A percentile compares a stretch with the other conserved stretches of the same genome.
phyloP scores from a whole-genome alignment of 306 rosid species.

The Senna tora region DNA sequence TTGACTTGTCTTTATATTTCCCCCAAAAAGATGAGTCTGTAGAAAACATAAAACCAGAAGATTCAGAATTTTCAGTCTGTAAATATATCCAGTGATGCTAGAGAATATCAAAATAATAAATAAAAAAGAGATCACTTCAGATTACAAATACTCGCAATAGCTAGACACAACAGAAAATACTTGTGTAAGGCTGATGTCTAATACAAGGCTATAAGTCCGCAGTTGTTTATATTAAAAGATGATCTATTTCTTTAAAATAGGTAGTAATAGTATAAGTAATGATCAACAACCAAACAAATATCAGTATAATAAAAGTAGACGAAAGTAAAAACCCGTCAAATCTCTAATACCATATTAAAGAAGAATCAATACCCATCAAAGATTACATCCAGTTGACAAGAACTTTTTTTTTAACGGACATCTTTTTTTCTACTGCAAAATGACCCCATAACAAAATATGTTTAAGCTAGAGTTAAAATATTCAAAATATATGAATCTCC shows the following conservation, averaged over 20 bases:
- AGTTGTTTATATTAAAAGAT: not conserved
- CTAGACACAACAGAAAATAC: not conserved
- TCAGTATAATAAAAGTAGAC: not conserved
- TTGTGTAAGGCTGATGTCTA: no score
- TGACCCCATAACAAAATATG: no score
- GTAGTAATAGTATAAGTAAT: not conserved
- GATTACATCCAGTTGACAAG: no score
- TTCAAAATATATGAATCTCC: no score
- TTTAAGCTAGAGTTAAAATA: no score
- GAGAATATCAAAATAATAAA: no score
- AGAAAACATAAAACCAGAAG: not conserved
- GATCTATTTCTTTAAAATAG: not conserved
- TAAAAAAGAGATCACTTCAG: not conserved
- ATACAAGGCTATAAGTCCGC: not conserved
- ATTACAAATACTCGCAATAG: not conserved
- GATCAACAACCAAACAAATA: not conserved
- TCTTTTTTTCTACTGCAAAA: no score
- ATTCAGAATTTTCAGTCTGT: not conserved
- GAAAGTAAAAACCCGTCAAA: not conserved
- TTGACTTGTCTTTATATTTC: conserved; percentile 43
- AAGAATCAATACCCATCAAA: no score
- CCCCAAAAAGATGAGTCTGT: conserved; percentile 18
- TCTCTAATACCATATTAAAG: not conserved
- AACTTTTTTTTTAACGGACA: no score
- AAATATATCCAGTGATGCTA: not conserved